phyloP scores from a whole-genome alignment of 1,139 yeast genomes.

The Blastobotrys indianensis region DNA sequence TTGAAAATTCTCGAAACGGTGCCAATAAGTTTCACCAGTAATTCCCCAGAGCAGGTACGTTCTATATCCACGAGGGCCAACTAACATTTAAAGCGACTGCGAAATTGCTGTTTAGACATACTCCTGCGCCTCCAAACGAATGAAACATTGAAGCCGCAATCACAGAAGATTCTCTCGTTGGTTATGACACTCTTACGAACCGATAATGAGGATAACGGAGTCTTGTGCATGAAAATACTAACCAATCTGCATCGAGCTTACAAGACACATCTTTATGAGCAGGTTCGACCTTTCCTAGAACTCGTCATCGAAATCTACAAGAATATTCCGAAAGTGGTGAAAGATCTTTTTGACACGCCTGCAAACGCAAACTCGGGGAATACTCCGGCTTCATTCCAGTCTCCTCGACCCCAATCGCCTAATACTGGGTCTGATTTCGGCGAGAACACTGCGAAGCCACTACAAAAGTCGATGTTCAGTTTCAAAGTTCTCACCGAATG shows the following conservation, averaged over 20 bases:
- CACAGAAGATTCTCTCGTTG: slow-evolving; percentile 54
- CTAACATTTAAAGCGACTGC: slow-evolving; percentile 39
- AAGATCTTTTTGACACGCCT: slow-evolving; percentile 48
- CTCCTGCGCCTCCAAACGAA: slow-evolving; percentile 78
- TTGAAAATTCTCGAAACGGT: slow-evolving; percentile 49
- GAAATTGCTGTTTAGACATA: slow-evolving; percentile 72
- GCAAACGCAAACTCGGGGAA: slow-evolving; percentile 20
- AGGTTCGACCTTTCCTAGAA: slow-evolving; percentile 74
- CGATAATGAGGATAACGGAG: slow-evolving; percentile 96
- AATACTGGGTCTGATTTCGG: slow-evolving; percentile 32
- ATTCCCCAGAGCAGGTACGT: slow-evolving; percentile 30
- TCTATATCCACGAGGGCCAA: slow-evolving; percentile 1
- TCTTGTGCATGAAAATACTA: slow-evolving; percentile 79
- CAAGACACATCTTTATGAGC: slow-evolving; percentile 59
- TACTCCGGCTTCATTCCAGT: slow-evolving; percentile 31
- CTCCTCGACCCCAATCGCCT: slow-evolving; percentile 42
- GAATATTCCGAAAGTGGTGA: slow-evolving; percentile 72
- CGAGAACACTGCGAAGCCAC: slow-evolving; percentile 36
- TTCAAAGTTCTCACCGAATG: slow-evolving; percentile 93
- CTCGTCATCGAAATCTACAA: slow-evolving; percentile 72
- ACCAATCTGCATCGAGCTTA: slow-evolving; percentile 87
- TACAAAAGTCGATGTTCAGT: slow-evolving; percentile 61
- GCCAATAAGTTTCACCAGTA: slow-evolving; percentile 57
- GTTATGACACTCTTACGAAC: slow-evolving; percentile 54
- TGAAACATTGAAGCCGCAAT: slow-evolving; percentile 72